These are phyloP conservation scores for Sphaceloma murrayae DNA, from an alignment of 2,329 filamentous ascomycete species.

Conservation along the genomic window DNA sequence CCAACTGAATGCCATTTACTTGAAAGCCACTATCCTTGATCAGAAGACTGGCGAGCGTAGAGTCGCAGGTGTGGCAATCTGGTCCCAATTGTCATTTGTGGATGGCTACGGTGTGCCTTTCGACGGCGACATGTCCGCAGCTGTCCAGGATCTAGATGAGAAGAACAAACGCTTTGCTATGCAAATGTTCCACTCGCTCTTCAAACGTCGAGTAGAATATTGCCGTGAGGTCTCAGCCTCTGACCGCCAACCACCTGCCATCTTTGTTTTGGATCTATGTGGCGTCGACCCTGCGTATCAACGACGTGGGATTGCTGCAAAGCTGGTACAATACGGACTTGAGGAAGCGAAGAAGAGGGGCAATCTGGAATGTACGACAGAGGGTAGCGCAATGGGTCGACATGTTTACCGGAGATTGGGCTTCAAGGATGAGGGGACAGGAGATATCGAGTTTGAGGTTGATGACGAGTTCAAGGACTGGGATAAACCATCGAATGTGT, in stretches of 20 bases:
- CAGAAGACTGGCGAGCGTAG: slow-evolving; percentile 25
- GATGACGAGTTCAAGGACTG: slow-evolving; percentile 29
- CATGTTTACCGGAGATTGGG: slow-evolving; percentile 28
- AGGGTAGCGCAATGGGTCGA: slow-evolving; percentile 30
- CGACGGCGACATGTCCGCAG: slow-evolving; percentile 39
- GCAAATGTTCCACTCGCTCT: slow-evolving; percentile 39
- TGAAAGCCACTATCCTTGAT: slow-evolving; percentile 44
- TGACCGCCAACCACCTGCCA: slow-evolving; percentile 30
- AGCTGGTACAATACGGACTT: slow-evolving; percentile 29
- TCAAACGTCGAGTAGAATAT: slow-evolving; percentile 36
- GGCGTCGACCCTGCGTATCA: slow-evolving; percentile 47
- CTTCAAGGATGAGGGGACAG: slow-evolving; percentile 26
- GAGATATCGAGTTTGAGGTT: slow-evolving; percentile 26
- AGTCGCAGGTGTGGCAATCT: slow-evolving; percentile 48
- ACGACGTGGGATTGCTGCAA: slow-evolving; percentile 32
- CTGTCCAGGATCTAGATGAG: slow-evolving; percentile 33
- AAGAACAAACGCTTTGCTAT: slow-evolving; percentile 38
- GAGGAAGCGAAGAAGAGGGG: slow-evolving; percentile 30
- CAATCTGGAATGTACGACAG: slow-evolving; percentile 30
- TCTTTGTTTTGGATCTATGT: slow-evolving; percentile 44
- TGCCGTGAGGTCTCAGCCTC: slow-evolving; percentile 34
- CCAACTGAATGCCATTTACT: slow-evolving; percentile 42
- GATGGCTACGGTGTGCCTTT: slow-evolving; percentile 4
- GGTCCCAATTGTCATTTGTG: slow-evolving; percentile 44
- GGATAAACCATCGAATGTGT: slow-evolving; percentile 29